Percentiles rank a stretch among this genome's conserved stretches.
These are phyloP conservation scores for Suillus decipiens DNA, from an alignment of 768 basidiomycete genomes.

Conservation along the genomic window DNA sequence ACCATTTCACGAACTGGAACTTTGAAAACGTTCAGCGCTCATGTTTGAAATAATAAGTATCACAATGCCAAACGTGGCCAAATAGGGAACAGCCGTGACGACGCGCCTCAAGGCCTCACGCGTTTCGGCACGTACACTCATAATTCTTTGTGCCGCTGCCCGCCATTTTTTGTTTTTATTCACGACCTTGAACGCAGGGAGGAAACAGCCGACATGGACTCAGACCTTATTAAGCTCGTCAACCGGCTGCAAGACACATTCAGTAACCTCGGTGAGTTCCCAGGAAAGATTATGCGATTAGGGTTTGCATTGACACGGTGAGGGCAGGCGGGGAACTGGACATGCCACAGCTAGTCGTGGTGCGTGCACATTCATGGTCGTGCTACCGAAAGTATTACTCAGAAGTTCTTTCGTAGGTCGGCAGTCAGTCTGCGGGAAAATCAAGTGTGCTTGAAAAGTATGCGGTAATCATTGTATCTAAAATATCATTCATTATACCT, in stretches of 20 bases:
- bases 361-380: slow-evolving; percentile 41
- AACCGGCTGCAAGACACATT: slow-evolving; percentile 96
- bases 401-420: slow-evolving; percentile 58
- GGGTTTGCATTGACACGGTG: slow-evolving; percentile 10
- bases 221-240: slow-evolving; percentile 90
- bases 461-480: slow-evolving; percentile 33
- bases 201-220: slow-evolving; percentile 64
- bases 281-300: slow-evolving; percentile 9
- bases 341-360: slow-evolving; percentile 90
- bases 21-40: not conserved
- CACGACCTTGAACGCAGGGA: not conserved
- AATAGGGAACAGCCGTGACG: slow-evolving; percentile 24
- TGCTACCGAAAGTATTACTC: slow-evolving; percentile 1
- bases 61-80: slow-evolving; percentile 28
- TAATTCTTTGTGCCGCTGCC: slow-evolving; percentile 5
- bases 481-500: slow-evolving; percentile 8
- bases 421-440: slow-evolving; percentile 96
- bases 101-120: slow-evolving; percentile 30
- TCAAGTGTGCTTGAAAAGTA: slow-evolving; percentile 96
- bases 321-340: slow-evolving; percentile 81
- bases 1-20: not conserved
- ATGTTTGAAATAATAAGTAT: too few relatives aligned
- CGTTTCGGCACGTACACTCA: slow-evolving; percentile 17
- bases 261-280: slow-evolving; percentile 73
- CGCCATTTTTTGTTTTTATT: not conserved